phyloP scores from a whole-genome alignment of 2,329 filamentous ascomycete species.

The Talaromyces sp. region DNA sequence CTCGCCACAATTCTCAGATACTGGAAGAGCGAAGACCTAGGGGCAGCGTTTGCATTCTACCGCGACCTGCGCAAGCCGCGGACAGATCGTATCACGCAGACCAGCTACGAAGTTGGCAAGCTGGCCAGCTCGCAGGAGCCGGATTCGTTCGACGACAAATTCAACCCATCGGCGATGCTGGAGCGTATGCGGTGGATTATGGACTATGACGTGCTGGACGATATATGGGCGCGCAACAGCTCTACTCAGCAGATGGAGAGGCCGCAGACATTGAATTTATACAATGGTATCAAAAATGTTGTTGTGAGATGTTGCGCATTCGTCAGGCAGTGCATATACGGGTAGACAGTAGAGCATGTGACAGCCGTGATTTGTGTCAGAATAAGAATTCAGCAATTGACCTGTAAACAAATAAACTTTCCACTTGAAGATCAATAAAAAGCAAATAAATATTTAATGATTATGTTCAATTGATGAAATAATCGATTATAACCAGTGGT shows the following conservation, averaged over 20 bases:
- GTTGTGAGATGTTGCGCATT: background rate
- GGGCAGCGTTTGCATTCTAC: conserved; percentile 28
- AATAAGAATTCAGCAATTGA: background rate
- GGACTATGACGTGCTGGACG: conserved; percentile 30
- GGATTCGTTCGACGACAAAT: conserved; percentile 21
- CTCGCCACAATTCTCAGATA: conserved; percentile 23
- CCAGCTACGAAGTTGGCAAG: conserved; percentile 32
- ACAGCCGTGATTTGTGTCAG: background rate
- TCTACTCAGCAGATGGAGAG: background rate
- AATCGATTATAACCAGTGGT: no score
- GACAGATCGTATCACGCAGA: conserved; percentile 29
- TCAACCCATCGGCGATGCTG: conserved; percentile 21
- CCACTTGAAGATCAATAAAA: no score
- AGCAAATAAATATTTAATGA: no score
- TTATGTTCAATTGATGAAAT: background rate
- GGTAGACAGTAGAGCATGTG: background rate
- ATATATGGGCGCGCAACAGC: conserved; percentile 20
- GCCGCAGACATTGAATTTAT: background rate
- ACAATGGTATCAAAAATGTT: background rate
- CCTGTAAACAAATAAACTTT: background rate
- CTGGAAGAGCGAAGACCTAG: conserved; percentile 18
- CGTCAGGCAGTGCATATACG: background rate
- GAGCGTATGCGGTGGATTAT: conserved; percentile 34
- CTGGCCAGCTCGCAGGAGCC: conserved; percentile 30
- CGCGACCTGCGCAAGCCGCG: conserved; percentile 32